Base-by-base conservation (phyloP, 441 rosid genomes). In the Pelargonium australe region DNA sequence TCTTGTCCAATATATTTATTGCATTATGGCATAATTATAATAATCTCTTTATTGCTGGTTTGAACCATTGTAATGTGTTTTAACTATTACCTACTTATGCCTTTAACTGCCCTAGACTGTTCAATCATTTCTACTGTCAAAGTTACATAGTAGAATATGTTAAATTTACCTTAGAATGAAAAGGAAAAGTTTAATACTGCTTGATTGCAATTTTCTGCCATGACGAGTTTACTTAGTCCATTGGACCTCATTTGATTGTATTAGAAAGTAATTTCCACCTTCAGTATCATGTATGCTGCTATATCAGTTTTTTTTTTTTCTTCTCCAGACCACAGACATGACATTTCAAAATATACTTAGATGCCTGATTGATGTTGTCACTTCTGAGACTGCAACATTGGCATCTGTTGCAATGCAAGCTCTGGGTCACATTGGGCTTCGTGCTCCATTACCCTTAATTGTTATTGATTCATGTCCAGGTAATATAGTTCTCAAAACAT, bases 381-480 rank as follows among this genome's bases (percentile, higher is more conserved):
- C 82, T 61, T 83, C 84, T 69, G 97, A 91, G 81, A 79, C 84
- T 65, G 86, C 90, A 65, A 81, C 82, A 67, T 78, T 95, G 78
- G 92, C 97, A 61, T 91, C 97, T 68, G 83, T 86, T 79, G 96
- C 97, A 65, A 90, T 95, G 96, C 88, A 95, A 90, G 96, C 96
- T 65, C 80, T 95, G 66, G 99, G 99, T 66, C 99, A 95, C 80
- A 87, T 92, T 77, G 99, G 97, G 63, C 71, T 95, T 49, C 81
- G 89, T 73, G 82, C 77, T 11, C 77, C 87, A 69, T 82, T 95
- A 78, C 91, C 97, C 76, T 82, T 79, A 66, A 80, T 87, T 78
- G 69, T 75, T 69, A 65, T 75, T 74, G 79, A 80, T 73, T 85
- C 88, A 78, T 64, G 79, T 80, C 73, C 93, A 81, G 99, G 99